Conservation (phyloP, 2,329 filamentous ascomycete genomes). For the Polytolypa hystricis region DNA sequence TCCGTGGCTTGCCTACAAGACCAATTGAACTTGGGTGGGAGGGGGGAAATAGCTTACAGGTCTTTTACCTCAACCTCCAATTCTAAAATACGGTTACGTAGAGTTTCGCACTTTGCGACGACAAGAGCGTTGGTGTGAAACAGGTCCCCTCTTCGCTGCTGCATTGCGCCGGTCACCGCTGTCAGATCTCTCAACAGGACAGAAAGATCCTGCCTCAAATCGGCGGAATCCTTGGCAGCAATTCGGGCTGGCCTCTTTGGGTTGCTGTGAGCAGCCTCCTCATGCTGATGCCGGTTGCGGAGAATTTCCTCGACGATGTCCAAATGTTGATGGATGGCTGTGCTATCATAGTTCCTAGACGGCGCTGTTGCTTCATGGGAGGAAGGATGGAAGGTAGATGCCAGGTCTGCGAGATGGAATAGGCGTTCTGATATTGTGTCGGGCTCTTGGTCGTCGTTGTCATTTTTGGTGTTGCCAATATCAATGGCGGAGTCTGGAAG, state of each 20-base stretch:
- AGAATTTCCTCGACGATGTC: no score
- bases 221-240: no score
- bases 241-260: no score
- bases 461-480: constrained; percentile 11
- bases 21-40: not conserved
- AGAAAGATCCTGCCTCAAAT: no score
- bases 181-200: not conserved
- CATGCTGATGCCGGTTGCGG: no score
- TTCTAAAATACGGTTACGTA: constrained; percentile 48
- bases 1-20: not conserved
- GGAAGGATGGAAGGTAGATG: no score
- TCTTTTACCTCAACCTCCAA: constrained; percentile 49
- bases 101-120: constrained; percentile 46
- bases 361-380: no score
- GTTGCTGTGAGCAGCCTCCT: no score
- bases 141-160: constrained; percentile 20
- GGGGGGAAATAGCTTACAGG: constrained; percentile 36
- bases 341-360: no score
- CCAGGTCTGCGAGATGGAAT: constrained; percentile 21
- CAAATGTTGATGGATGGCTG: no score
- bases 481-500: constrained; percentile 20
- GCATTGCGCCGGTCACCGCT: constrained; percentile 17
- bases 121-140: constrained; percentile 53
- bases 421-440: constrained; percentile 21
- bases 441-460: constrained; percentile 9